Evolutionary conservation across 768 basidiomycete species (phyloP).

Genomic region (Rhizopogon vulgaris): DNA sequence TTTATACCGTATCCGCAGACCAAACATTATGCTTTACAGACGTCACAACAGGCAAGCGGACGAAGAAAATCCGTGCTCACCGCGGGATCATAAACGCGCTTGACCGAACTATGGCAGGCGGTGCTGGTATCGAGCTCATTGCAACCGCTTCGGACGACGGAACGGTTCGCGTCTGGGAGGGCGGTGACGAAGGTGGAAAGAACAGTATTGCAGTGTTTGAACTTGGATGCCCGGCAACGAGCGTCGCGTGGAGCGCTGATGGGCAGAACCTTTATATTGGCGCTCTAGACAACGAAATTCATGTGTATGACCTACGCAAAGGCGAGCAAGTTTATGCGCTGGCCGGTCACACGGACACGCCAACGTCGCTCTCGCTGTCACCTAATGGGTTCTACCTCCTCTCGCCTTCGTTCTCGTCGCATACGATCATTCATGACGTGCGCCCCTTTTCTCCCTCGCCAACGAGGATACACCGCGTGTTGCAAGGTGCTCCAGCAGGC

Average conservation of each 20-base stretch:
- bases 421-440: constrained; percentile 85
- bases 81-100: constrained; percentile 87
- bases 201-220: constrained; percentile 75
- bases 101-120: constrained; percentile 80
- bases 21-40: constrained; percentile 73
- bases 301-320: constrained; percentile 90
- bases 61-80: constrained; percentile 81
- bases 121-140: constrained; percentile 79
- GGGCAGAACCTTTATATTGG: constrained; percentile 87
- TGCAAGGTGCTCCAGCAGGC: constrained; percentile 85
- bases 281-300: constrained; percentile 93
- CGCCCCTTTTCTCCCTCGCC: constrained; percentile 90
- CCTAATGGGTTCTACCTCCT: constrained; percentile 85
- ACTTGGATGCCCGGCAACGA: constrained; percentile 84
- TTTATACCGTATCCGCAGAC: constrained; percentile 90
- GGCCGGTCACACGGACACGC: constrained; percentile 85
- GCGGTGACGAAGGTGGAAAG: constrained; percentile 68
- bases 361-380: constrained; percentile 87
- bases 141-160: constrained; percentile 91
- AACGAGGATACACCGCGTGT: constrained; percentile 69
- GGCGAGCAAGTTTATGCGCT: constrained; percentile 74
- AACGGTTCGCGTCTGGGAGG: constrained; percentile 88
- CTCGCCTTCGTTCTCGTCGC: constrained; percentile 86
- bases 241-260: constrained; percentile 89
- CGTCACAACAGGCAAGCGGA: constrained; percentile 76